Evolutionary conservation across 768 basidiomycete genomes (phyloP), one percentile per base, ranked within the genome.

Genomic region (Rhodotorula kratochvilovae): DNA sequence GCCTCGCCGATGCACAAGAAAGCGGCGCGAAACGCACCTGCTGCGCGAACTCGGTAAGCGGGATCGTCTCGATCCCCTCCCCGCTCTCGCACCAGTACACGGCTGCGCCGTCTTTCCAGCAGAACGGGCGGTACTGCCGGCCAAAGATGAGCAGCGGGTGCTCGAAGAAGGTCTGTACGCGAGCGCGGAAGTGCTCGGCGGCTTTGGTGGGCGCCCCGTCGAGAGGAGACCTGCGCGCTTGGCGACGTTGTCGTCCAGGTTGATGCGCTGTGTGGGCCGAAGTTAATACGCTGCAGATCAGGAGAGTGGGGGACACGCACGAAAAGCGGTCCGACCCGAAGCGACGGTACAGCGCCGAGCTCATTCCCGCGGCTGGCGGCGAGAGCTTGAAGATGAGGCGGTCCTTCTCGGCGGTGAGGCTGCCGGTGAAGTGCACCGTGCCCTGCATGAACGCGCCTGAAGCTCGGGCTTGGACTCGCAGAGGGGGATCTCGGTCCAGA

Each of bases 61-160:
- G 31, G 43, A 66, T 61, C 56, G 39, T 55, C 36, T 61, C 61
- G 17, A 73, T 29, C 5, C 67, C 64, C 1, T 13, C 11, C 1
- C 72, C 72, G 27, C 39, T 39, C 56, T 73, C 72, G 31, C 54
- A 55, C 56, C 68, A 73, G n/a, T 63, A 73, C 3, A 73, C 48
- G 13, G 66, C 51, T 19, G 72, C 64, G 13, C 64, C 67, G 57
- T 73, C 72, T 33, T 73, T 73, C 61, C 56, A 50, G 48, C 72
- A 73, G 53, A 73, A 73, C 13, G 67, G 56, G 2, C 64, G 61
- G 39, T 55, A 69, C 33, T 15, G 36, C 1, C 72, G 45, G 0
- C 72, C 67, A 21, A 73, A 73, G 56, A 73, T 27, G 25, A 19
- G 1, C 3, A 73, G 64, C 16, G 72, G 67, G 16, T 51, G 35